phyloP scores from a whole-genome alignment of 2,329 filamentous ascomycete genomes.

The Lasiodiplodia hormozganensis region DNA sequence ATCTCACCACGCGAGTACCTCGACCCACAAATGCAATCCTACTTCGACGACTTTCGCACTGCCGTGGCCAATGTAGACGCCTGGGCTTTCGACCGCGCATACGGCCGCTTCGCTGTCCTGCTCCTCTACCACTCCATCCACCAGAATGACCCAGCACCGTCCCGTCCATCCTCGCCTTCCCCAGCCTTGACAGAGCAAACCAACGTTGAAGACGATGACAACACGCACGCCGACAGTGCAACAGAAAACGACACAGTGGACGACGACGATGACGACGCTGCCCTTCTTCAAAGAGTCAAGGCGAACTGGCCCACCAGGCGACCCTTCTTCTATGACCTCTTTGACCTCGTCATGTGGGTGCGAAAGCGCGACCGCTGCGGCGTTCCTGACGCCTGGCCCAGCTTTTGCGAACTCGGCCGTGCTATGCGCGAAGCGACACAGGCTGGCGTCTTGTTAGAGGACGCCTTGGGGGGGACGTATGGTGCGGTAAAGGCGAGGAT shows the following conservation, averaged over 20 bases:
- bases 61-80: neutral
- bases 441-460: neutral
- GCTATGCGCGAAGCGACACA: neutral
- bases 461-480: neutral
- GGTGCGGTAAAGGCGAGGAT: neutral
- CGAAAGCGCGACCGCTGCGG: neutral
- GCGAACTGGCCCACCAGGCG: neutral
- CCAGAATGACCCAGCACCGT: neutral
- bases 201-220: neutral
- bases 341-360: neutral
- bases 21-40: neutral
- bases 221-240: neutral
- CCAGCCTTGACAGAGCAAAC: neutral
- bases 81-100: neutral
- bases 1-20: neutral
- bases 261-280: neutral
- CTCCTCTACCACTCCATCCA: neutral
- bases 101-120: neutral
- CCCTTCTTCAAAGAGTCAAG: neutral
- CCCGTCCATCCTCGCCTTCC: too few species aligned
- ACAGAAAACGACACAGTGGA: neutral
- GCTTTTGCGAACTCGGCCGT: neutral
- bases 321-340: neutral
- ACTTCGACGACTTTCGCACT: neutral
- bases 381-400: neutral